A percentile compares a stretch with the other conserved stretches of the same genome.
phyloP scores from a whole-genome alignment of 331 rosid genomes.

The Quercus phellos region DNA sequence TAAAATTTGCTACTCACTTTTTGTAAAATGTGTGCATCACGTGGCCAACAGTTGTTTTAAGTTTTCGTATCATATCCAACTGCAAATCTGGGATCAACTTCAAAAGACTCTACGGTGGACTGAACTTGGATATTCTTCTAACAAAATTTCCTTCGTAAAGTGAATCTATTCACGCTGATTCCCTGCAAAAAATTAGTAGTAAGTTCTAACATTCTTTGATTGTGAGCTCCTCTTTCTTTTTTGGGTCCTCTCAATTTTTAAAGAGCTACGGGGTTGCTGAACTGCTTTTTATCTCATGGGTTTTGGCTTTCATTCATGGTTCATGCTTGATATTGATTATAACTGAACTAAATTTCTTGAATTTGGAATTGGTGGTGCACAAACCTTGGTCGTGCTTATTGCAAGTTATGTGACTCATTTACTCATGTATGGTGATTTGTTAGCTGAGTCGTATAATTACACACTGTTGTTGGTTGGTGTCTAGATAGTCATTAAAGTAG shows the following conservation, averaged over 20 bases:
- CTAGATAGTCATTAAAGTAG: neutral
- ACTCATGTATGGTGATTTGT: neutral
- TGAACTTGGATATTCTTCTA: constrained; percentile 9
- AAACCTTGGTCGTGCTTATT: constrained; percentile 3
- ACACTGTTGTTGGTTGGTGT: neutral
- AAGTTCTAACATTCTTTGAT: neutral
- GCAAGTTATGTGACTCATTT: neutral
- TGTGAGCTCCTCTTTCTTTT: neutral
- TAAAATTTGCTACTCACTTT: neutral
- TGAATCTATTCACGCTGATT: constrained; percentile 9
- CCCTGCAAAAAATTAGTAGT: neutral
- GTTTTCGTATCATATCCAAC: neutral
- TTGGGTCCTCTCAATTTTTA: neutral
- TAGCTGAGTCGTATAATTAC: neutral
- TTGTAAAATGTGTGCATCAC: neutral
- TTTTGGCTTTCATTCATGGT: neutral
- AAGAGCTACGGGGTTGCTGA: neutral
- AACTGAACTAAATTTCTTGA: constrained; percentile 7
- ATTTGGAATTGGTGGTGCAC: constrained; percentile 3
- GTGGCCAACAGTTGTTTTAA: neutral
- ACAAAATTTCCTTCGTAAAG: constrained; percentile 15
- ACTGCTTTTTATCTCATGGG: neutral
- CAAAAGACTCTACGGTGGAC: constrained; percentile 4
- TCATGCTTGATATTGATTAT: constrained; percentile 11
- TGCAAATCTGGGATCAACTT: constrained; percentile 25